Evolutionary conservation across 371 early-diverging fungal species (phyloP), one percentile per base, ranked within the genome.

Genomic region (Mucor velutinosus): DNA sequence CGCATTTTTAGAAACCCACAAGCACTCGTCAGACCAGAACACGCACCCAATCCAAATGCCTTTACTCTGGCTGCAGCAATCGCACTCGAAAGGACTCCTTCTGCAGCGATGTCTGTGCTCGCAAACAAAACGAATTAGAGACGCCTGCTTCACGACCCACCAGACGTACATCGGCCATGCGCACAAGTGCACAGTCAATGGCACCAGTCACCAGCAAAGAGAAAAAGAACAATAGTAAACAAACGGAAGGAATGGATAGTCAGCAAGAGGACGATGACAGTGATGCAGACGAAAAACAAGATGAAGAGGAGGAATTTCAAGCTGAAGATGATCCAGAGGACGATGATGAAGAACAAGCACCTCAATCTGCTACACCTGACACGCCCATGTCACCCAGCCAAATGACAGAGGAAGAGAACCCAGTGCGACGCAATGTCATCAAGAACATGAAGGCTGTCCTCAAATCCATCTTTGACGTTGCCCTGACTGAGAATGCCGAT

Each of bases 391-490:
- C 70, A 2, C 74, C 74, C 5, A 72, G 69, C 30, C 69, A 66
- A 64, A 69, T 69, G 66, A 77, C 76, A 35, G 72, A 76, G n/a
- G 83, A 82, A 58, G 78, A 82, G 30, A 82, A 88, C 27, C 82
- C 88, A 7, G 75, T 88, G 17, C 84, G 88, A 19, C 79, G 79
- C 30, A 86, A 85, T 35, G 88, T 85, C 0, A 75, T 85, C 47
- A 88, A 86, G 67, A 86, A 81, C 37, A 71, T 88, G 66, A 76
- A 80, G 1, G 74, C 69, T 4, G 66, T 75, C 3, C 39, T 83
- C 27, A 73, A 73, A 55, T 37, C 72, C 3, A 79, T 80, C n/a
- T 61, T 83, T 23, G 70, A 67, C 10, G 35, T 35, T 27, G 74
- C 76, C 4, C 17, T 73, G 35, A 67, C 68, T 27, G 75, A 80